Conservation (phyloP, 2,329 filamentous ascomycete species). For the Calonectria hawksworthii region DNA sequence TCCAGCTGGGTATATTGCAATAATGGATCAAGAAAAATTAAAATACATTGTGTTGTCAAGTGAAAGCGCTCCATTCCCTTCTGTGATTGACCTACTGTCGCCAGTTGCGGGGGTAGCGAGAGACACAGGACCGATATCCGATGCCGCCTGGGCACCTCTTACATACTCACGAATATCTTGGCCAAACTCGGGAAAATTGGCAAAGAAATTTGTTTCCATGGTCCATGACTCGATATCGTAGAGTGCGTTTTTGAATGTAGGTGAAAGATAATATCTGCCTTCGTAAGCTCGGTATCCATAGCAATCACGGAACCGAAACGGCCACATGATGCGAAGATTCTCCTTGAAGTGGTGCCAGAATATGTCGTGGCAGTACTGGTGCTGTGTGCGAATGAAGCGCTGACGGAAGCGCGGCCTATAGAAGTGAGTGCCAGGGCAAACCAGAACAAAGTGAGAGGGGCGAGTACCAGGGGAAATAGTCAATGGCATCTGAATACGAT, state of each 20-base stretch:
- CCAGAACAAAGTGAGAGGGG: background rate
- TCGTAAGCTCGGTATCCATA: background rate
- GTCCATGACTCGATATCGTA: background rate
- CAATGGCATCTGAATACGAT: background rate
- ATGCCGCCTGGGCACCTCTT: background rate
- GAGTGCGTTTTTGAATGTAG: background rate
- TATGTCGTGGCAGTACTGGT: background rate
- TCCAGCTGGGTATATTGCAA: no score
- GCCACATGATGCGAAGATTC: background rate
- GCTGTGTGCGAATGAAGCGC: background rate
- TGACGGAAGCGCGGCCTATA: background rate
- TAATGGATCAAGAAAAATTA: no score
- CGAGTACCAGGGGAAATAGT: constrained; percentile 4
- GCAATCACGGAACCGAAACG: constrained; percentile 1
- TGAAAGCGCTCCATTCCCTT: background rate
- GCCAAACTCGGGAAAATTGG: background rate
- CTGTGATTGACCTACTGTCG: background rate
- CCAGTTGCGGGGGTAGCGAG: background rate
- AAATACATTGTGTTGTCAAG: background rate
- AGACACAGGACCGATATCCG: no score
- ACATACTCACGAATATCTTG: background rate
- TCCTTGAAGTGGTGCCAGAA: constrained; percentile 12
- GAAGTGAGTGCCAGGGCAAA: background rate
- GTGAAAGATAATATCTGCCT: background rate
- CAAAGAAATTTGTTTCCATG: constrained; percentile 1